Evolutionary conservation across 2,329 filamentous ascomycete species (phyloP).

Genomic region (Amesomyces nigricolor): DNA sequence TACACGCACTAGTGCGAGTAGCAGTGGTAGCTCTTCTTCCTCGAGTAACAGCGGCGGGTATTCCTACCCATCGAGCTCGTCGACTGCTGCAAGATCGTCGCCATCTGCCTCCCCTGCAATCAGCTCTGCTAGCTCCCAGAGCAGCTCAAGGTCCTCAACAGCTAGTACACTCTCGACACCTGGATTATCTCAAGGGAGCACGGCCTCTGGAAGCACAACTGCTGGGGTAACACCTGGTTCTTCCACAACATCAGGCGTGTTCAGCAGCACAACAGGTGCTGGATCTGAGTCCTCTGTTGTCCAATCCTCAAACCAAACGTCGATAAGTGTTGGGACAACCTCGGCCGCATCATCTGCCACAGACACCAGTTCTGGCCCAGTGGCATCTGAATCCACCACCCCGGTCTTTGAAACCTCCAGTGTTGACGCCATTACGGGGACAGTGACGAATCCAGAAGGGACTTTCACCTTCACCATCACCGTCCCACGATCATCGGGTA

Average conservation of each 20-base stretch:
- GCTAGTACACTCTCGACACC: not conserved
- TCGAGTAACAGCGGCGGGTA: constrained; percentile 9
- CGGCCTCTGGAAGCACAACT: not conserved
- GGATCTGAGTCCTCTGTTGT: not conserved
- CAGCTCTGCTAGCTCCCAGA: not conserved
- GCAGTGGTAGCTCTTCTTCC: too few relatives aligned
- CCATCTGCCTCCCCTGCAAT: not conserved
- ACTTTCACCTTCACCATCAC: not conserved
- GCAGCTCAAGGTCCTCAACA: not conserved
- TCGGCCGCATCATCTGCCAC: not conserved
- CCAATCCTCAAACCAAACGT: not conserved
- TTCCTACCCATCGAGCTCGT: constrained; percentile 4
- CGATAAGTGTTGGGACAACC: not conserved
- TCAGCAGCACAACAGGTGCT: not conserved
- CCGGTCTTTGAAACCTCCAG: constrained; percentile 5
- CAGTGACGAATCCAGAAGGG: not conserved
- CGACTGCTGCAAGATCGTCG: not conserved
- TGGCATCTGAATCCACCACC: not conserved
- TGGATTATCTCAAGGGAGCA: constrained; percentile 2
- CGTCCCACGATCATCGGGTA: not conserved
- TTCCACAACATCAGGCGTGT: constrained; percentile 9
- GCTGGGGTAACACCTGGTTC: not conserved
- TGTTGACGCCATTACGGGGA: constrained; percentile 7
- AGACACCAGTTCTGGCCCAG: not conserved
- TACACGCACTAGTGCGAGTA: too few relatives aligned